Evolutionary conservation across 441 rosid species (phyloP).

Genomic region (Eutrema salsugineum): DNA sequence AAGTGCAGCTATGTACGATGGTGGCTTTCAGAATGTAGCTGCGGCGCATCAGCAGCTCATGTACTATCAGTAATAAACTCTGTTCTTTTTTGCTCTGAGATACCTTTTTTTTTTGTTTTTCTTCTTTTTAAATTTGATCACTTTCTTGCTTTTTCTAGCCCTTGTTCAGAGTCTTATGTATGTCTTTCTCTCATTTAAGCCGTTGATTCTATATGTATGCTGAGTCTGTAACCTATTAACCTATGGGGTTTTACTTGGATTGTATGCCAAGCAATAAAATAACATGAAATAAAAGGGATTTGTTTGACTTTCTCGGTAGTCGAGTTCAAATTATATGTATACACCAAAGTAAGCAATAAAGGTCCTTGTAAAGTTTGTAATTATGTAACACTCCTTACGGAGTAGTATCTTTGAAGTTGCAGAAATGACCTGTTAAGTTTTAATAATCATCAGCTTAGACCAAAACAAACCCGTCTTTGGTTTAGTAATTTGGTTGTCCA

Average conservation of each 20-base stretch:
- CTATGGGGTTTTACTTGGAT: background rate
- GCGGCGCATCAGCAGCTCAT: slow-evolving; percentile 74
- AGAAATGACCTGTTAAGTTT: too few relatives aligned
- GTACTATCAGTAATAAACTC: slow-evolving; percentile 54
- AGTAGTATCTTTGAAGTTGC: too few relatives aligned
- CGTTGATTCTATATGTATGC: slow-evolving; percentile 12
- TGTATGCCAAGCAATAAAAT: slow-evolving; percentile 3
- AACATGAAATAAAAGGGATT: slow-evolving; percentile 12
- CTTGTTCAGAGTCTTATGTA: slow-evolving; percentile 13
- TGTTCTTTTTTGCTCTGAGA: background rate
- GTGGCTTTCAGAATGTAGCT: slow-evolving; percentile 58
- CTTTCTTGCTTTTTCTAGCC: slow-evolving; percentile 16
- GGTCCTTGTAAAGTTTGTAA: too few relatives aligned
- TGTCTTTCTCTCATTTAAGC: slow-evolving; percentile 3
- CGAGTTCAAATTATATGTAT: too few relatives aligned
- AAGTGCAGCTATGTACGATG: slow-evolving; percentile 63
- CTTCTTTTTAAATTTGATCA: background rate
- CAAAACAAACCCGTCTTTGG: too few relatives aligned
- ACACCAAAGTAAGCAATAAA: too few relatives aligned
- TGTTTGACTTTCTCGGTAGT: background rate
- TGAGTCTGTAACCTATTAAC: slow-evolving; percentile 18
- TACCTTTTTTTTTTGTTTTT: background rate
- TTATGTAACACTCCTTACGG: too few relatives aligned
- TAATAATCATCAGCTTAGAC: too few relatives aligned
- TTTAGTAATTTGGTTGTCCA: too few relatives aligned